Percentiles rank a stretch among this genome's conserved stretches.
Conservation (phyloP, 352 stramenopile species). For the Globisporangium cederbergense region DNA sequence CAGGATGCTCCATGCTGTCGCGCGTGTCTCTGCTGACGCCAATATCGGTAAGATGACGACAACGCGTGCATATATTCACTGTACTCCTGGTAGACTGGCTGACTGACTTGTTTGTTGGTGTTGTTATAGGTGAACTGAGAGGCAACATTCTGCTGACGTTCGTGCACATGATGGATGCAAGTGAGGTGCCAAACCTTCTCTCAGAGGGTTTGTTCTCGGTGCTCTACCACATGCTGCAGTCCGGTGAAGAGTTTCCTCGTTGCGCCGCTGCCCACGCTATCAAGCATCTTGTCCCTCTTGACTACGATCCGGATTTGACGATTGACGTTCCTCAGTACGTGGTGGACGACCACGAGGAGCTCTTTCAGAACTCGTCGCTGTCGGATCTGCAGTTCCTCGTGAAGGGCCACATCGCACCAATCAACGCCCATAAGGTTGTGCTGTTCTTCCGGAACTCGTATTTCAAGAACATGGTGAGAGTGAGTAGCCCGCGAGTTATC, state of each 20-base stretch:
- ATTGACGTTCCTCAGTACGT: constrained; percentile 79
- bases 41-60: constrained; percentile 36
- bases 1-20: constrained; percentile 80
- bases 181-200: constrained; percentile 64
- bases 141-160: constrained; percentile 87
- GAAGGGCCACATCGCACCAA: constrained; percentile 80
- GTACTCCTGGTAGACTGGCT: constrained; percentile 10
- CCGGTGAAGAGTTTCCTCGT: constrained; percentile 64
- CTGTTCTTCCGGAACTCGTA: constrained; percentile 89
- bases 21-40: constrained; percentile 70
- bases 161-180: constrained; percentile 87
- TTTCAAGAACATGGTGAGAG: constrained; percentile 90
- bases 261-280: constrained; percentile 82
- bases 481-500: constrained; percentile 37
- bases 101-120: not conserved
- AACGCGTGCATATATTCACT: not conserved
- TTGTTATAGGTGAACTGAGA: constrained; percentile 55
- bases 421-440: constrained; percentile 88
- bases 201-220: constrained; percentile 78
- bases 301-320: constrained; percentile 69
- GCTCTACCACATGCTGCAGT: constrained; percentile 80
- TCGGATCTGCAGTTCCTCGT: constrained; percentile 87
- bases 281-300: constrained; percentile 75
- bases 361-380: constrained; percentile 79
- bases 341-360: constrained; percentile 86